A percentile compares a stretch with the other conserved stretches of the same genome.
phyloP scores from a whole-genome alignment of 352 stramenopile species.

The Albugo candida region DNA sequence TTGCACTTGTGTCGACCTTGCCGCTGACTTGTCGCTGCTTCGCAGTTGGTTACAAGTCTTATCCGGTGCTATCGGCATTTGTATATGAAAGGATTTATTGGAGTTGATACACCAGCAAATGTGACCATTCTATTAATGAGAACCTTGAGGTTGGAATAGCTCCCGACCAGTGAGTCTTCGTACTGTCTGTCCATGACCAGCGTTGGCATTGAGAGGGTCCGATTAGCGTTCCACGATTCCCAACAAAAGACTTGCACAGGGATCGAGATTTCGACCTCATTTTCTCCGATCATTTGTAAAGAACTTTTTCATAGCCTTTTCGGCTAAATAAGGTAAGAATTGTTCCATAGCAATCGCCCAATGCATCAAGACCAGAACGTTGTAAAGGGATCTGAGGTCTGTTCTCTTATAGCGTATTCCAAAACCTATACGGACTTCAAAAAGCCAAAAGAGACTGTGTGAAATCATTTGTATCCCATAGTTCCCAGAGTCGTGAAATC shows the following conservation, averaged over 20 bases:
- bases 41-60: no score
- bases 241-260: constrained; percentile 48
- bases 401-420: background rate
- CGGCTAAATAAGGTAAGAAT: constrained; percentile 15
- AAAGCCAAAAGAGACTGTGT: constrained; percentile 66
- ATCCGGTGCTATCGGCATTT: no score
- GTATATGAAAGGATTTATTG: no score
- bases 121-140: constrained; percentile 55
- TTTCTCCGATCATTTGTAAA: constrained; percentile 6
- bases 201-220: constrained; percentile 11
- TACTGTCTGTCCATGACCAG: background rate
- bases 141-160: constrained; percentile 53
- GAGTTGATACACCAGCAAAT: background rate
- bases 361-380: constrained; percentile 51
- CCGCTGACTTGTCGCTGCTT: background rate
- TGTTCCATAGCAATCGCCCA: constrained; percentile 72
- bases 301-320: constrained; percentile 44
- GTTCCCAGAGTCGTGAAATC: constrained; percentile 48
- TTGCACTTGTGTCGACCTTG: constrained; percentile 28
- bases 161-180: constrained; percentile 52
- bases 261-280: constrained; percentile 34
- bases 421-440: constrained; percentile 14
- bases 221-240: constrained; percentile 35
- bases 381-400: constrained; percentile 15
- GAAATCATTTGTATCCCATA: constrained; percentile 73